Conservation (phyloP, 129 eudicot species). For the Cynara cardunculus region DNA sequence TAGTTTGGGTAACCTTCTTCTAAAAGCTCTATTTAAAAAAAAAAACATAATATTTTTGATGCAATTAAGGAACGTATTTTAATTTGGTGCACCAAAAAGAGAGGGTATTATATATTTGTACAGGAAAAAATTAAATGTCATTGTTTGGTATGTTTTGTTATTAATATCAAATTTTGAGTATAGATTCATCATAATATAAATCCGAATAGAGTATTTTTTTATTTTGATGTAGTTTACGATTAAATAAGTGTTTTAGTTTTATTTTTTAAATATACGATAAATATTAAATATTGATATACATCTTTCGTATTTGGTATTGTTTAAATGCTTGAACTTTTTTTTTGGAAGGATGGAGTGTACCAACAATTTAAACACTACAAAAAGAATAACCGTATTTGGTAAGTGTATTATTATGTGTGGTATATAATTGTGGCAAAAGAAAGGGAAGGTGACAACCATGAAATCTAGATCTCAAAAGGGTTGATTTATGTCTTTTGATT, state of each 20-base stretch:
- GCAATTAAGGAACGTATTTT: neutral
- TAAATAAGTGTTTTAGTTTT: too few relatives aligned
- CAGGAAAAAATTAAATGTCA: too few relatives aligned
- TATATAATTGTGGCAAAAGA: slow-evolving; percentile 15
- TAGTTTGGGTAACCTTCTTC: neutral
- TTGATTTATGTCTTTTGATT: slow-evolving; percentile 12
- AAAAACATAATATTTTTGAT: too few relatives aligned
- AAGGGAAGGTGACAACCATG: slow-evolving; percentile 4
- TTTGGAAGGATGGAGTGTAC: too few relatives aligned
- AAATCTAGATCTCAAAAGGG: slow-evolving; percentile 23
- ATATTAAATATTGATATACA: too few relatives aligned
- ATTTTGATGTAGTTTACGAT: too few relatives aligned
- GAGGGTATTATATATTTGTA: too few relatives aligned
- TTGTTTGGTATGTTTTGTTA: neutral
- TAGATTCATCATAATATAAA: neutral
- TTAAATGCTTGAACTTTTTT: too few relatives aligned
- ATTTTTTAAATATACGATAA: too few relatives aligned
- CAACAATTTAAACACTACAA: too few relatives aligned
- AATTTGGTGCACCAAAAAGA: neutral
- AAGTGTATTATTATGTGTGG: neutral
- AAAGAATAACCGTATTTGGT: too few relatives aligned
- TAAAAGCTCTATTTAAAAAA: neutral
- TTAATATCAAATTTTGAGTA: neutral
- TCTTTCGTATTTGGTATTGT: too few relatives aligned
- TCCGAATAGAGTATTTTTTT: neutral